These are phyloP conservation scores for Pulveroboletus frians DNA, from an alignment of 768 basidiomycete genomes.

Conservation along the genomic window DNA sequence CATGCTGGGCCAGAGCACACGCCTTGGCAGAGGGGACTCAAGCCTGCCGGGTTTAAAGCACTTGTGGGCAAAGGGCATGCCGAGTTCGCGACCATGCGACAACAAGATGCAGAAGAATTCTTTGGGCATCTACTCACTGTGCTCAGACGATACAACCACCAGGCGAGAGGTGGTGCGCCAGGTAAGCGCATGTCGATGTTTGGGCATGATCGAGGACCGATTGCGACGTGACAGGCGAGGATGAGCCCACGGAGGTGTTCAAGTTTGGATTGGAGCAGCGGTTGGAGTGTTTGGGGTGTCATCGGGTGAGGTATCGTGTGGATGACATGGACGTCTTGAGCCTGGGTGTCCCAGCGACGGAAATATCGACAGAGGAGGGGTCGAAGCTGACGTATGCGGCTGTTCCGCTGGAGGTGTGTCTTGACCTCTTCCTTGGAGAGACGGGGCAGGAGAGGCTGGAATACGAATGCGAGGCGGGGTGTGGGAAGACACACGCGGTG, in stretches of 20 bases:
- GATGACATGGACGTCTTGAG: slow-evolving; percentile 77
- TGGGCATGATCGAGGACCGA: neutral
- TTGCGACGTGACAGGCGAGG: slow-evolving; percentile 1
- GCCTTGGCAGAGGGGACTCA: slow-evolving; percentile 67
- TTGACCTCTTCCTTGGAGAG: slow-evolving; percentile 43
- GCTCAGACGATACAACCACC: slow-evolving; percentile 61
- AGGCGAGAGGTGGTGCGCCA: slow-evolving; percentile 36
- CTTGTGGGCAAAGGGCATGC: slow-evolving; percentile 89
- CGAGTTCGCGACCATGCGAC: slow-evolving; percentile 94
- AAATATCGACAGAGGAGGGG: slow-evolving; percentile 7
- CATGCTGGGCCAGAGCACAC: slow-evolving; percentile 24
- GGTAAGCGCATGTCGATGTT: slow-evolving; percentile 12
- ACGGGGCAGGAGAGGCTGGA: slow-evolving; percentile 64
- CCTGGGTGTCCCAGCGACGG: slow-evolving; percentile 68
- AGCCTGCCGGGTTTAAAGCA: slow-evolving; percentile 79
- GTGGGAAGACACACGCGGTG: slow-evolving; percentile 56
- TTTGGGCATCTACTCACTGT: slow-evolving; percentile 73
- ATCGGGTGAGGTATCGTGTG: slow-evolving; percentile 74
- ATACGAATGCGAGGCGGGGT: slow-evolving; percentile 75
- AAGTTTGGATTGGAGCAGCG: slow-evolving; percentile 83
- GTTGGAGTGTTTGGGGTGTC: slow-evolving; percentile 75
- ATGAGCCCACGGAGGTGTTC: slow-evolving; percentile 73
- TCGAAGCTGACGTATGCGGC: slow-evolving; percentile 56
- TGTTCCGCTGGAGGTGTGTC: slow-evolving; percentile 55
- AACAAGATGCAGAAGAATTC: slow-evolving; percentile 97